These are phyloP conservation scores for Magnolia sinica DNA, from an alignment of 164 flowering plant genomes.

Conservation along the genomic window DNA sequence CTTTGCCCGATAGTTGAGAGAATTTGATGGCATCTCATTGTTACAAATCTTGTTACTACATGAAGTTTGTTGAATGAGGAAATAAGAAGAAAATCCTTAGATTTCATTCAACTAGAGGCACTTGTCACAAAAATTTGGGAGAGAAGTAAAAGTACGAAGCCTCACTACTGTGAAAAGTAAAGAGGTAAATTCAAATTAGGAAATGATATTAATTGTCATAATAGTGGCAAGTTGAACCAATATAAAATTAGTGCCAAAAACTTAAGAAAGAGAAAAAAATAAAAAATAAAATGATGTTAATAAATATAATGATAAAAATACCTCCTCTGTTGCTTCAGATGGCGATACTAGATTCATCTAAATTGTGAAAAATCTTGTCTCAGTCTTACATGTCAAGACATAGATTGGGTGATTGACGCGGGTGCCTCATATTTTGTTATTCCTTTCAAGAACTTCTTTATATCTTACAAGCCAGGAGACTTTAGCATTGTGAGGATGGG, in stretches of 20 bases:
- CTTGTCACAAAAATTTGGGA: neutral
- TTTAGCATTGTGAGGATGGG: too few species aligned
- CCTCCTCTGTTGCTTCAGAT: too few species aligned
- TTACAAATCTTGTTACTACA: neutral
- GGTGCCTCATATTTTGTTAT: too few species aligned
- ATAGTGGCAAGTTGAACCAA: neutral
- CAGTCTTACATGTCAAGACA: too few species aligned
- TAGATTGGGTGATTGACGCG: too few species aligned
- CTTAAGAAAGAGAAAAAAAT: neutral
- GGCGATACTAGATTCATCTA: too few species aligned
- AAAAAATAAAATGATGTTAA: neutral
- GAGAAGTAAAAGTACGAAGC: constrained; percentile 6
- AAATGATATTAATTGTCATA: neutral
- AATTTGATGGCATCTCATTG: neutral
- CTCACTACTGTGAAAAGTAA: neutral
- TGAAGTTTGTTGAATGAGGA: neutral
- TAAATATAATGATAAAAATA: neutral
- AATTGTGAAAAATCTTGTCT: too few species aligned
- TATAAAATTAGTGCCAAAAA: neutral
- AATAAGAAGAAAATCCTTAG: neutral
- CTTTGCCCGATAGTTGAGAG: neutral
- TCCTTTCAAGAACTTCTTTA: too few species aligned
- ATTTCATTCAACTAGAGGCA: neutral
- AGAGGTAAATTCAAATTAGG: neutral
- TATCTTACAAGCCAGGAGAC: too few species aligned